Evolutionary conservation across 495 filamentous ascomycete genomes (phyloP).

Genomic region (Lindgomyces ingoldianus): DNA sequence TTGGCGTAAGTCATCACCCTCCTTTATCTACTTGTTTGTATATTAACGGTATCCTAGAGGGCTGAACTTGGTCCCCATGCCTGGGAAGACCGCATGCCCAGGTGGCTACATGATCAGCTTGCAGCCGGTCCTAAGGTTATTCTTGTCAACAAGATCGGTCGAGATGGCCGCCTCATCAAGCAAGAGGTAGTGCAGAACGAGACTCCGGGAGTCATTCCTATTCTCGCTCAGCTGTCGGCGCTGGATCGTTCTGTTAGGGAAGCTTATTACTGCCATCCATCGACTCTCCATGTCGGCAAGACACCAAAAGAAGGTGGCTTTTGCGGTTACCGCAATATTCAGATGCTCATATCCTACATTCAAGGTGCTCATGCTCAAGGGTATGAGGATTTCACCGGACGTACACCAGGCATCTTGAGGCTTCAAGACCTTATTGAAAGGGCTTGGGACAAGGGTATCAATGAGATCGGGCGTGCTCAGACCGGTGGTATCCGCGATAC

Average conservation of each 20-base stretch:
- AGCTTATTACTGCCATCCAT: slow-evolving; percentile 78
- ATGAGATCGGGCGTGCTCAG: slow-evolving; percentile 68
- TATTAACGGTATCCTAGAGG: slow-evolving; percentile 44
- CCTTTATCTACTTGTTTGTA: not conserved
- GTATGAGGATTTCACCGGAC: slow-evolving; percentile 58
- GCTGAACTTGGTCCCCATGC: slow-evolving; percentile 81
- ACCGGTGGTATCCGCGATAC: slow-evolving; percentile 88
- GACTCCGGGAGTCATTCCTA: slow-evolving; percentile 66
- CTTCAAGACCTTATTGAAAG: slow-evolving; percentile 87
- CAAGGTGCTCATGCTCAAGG: slow-evolving; percentile 58
- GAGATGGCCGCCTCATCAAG: slow-evolving; percentile 53
- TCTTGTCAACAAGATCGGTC: slow-evolving; percentile 56
- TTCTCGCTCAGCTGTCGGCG: slow-evolving; percentile 70
- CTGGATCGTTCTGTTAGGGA: slow-evolving; percentile 63
- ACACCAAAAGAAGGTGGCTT: slow-evolving; percentile 81
- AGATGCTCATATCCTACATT: slow-evolving; percentile 86
- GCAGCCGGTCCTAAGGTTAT: slow-evolving; percentile 62
- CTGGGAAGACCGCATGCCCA: slow-evolving; percentile 85
- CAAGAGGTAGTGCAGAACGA: slow-evolving; percentile 61
- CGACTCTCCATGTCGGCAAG: slow-evolving; percentile 79
- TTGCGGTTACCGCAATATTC: slow-evolving; percentile 97
- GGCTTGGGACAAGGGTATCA: slow-evolving; percentile 88
- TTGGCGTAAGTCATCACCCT: slow-evolving; percentile 16
- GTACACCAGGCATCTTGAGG: slow-evolving; percentile 70
- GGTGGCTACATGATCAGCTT: slow-evolving; percentile 69